A percentile compares a stretch with the other conserved stretches of the same genome.
phyloP scores from a whole-genome alignment of 2,329 filamentous ascomycete species.

The Colletotrichum cuscutae region DNA sequence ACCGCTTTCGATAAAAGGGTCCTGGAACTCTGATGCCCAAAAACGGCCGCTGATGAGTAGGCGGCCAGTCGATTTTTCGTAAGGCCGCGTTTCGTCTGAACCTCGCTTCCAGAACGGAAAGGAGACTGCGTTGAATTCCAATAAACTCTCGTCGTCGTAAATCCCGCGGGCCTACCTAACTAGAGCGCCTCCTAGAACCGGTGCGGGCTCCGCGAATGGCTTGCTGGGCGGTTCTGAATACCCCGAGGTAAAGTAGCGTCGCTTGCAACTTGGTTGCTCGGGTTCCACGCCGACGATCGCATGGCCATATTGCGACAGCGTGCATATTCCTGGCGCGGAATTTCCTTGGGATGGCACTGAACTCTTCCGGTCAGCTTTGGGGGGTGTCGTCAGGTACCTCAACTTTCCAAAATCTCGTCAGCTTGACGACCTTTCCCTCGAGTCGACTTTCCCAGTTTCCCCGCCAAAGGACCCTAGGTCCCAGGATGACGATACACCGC shows the following conservation, averaged over 20 bases:
- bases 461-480: slow-evolving; percentile 15
- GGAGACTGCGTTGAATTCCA: background rate
- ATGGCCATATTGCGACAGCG: slow-evolving; percentile 28
- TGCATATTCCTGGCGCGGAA: slow-evolving; percentile 29
- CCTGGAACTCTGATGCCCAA: slow-evolving; percentile 14
- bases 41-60: slow-evolving; percentile 31
- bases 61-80: background rate
- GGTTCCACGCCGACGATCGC: slow-evolving; percentile 31
- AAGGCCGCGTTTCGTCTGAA: slow-evolving; percentile 25
- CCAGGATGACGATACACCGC: slow-evolving; percentile 10
- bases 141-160: background rate
- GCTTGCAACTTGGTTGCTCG: slow-evolving; percentile 23
- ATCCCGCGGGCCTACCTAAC: background rate
- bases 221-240: slow-evolving; percentile 22
- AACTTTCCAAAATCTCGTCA: slow-evolving; percentile 11
- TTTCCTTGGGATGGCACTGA: slow-evolving; percentile 2
- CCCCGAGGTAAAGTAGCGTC: slow-evolving; percentile 10
- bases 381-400: slow-evolving; percentile 7
- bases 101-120: background rate
- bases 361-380: slow-evolving; percentile 5
- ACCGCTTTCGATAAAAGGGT: slow-evolving; percentile 17
- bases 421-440: background rate
- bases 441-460: background rate
- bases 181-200: background rate
- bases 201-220: slow-evolving; percentile 1